Evolutionary conservation across 345 rosid species (phyloP), one percentile per base, ranked within the genome.

Genomic region (Sonneratia caseolaris): DNA sequence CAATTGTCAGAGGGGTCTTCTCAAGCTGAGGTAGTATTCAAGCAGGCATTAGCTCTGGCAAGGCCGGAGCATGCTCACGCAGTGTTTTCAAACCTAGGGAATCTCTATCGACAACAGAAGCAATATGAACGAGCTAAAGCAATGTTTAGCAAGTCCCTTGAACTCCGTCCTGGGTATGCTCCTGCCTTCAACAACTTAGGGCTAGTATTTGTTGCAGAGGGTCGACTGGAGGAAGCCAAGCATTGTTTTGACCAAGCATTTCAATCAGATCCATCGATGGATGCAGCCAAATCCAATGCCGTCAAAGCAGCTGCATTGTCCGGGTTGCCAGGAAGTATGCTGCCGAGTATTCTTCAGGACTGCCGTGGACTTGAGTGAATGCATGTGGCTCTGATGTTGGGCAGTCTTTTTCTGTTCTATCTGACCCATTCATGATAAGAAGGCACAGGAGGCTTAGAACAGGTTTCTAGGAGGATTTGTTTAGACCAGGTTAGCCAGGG

Each of bases 151-250:
- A 92, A 90, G 82, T 84, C 97, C 12, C 90, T 95, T 43, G 92
- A 90, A 38, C 93, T 95, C 68, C 85, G 76, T 68, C 97, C 97
- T 1, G 96, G 96, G 21, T 92, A 95, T 76, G 92, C 99, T 68
- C 99, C 97, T 68, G 98, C 99, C 48, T 91, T 85, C 76, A 95
- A 90, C 87, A 95, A 95, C 78, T 84, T 91, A 3, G 99, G 98
- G 27, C 99, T 92, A 0, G 97, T 95, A 51, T 90, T 92, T 78
- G 85, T 92, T 27, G 97, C 97, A 0, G 90, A 90, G 82, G 90
- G 90, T 72, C 84, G 73, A 64, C 90, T 81, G 92, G 96, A 85
- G 85, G 98, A 90, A 86, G 99, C 98, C 45, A 85, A 84, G 72
- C 89, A 84, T 80, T 95, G 94, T 71, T 95, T 92, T 42, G 85